phyloP scores from a whole-genome alignment of 495 filamentous ascomycete species.

The Neurospora sp. region DNA sequence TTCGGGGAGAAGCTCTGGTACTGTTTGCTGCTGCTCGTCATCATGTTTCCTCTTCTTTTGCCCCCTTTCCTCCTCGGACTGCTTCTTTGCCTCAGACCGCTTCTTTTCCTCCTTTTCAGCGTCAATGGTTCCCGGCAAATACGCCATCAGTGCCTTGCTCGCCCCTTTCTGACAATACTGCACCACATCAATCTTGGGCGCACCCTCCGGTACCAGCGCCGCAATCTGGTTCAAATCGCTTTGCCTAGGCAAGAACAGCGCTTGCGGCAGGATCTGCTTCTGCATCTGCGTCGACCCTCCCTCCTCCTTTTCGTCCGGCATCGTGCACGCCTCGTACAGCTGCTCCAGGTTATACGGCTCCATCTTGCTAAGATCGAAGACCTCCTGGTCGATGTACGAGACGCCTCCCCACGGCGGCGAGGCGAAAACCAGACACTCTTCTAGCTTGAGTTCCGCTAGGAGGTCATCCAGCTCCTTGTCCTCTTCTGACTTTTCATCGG shows the following conservation, averaged over 20 bases:
- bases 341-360: constrained; percentile 64
- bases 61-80: neutral
- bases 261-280: constrained; percentile 36
- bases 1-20: neutral
- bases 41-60: neutral
- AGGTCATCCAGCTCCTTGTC: constrained; percentile 24
- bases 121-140: constrained; percentile 27
- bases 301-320: neutral
- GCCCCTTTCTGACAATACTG: constrained; percentile 89
- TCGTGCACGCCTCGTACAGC: constrained; percentile 47
- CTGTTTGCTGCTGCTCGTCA: neutral
- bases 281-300: neutral
- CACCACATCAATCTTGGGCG: constrained; percentile 50
- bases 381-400: constrained; percentile 59
- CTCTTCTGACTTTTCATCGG: neutral
- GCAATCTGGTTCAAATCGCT: constrained; percentile 81
- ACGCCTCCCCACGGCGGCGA: constrained; percentile 96
- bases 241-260: constrained; percentile 79
- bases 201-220: constrained; percentile 30
- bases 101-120: neutral
- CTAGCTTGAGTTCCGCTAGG: constrained; percentile 42
- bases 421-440: constrained; percentile 43
- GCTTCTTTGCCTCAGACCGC: neutral
- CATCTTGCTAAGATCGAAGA: constrained; percentile 86
- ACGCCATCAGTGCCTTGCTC: constrained; percentile 64